Base-by-base conservation (phyloP, 208 protist genomes). In the Leptomonas pyrrhocoris region DNA sequence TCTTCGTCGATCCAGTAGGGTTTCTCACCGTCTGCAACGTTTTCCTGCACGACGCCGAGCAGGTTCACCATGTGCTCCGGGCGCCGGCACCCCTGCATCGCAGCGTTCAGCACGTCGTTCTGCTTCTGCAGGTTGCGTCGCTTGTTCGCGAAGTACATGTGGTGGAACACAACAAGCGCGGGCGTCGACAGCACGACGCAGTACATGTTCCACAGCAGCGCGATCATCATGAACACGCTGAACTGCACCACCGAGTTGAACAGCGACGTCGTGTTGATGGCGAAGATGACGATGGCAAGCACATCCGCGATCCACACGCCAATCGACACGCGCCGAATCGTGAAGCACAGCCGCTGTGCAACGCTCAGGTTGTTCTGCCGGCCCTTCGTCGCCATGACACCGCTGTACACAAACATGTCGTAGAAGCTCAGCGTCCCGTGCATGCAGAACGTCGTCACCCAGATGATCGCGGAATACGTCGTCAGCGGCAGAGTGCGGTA, bases 341-440 rank as follows among this genome's bases (percentile, higher is more conserved):
- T 80, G 71, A 86, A 87, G 69, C 74, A 79, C 46, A 91, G 48
- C n/a, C 86, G 82, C 80, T 91, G 80, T 43, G 68, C 65, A n/a
- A 91, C 77, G 59, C 58, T 83, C 31, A 91, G 72, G 59, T 82
- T 83, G 80, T 91, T 91, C 42, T 60, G 67, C n/a, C 79, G 70
- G 25, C 80, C 79, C 40, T 79, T 86, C 40, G 82, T 90, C 57
- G 75, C 77, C 80, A 90, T 86, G 27, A 88, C 48, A 34, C 81
- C 83, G 58, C 61, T 86, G 61, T 71, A 79, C 54, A 86, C 71
- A 55, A 90, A 90, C 73, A 80, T 86, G 67, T 86, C 82, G 67
- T 84, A 90, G 67, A 90, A 88, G 69, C 64, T 78, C 36, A 90
- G 73, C 30, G 73, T 86, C 36, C 82, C 85, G 69, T 90, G 78